Conservation (phyloP, 768 basidiomycete genomes). For the Scleroderma bovista region DNA sequence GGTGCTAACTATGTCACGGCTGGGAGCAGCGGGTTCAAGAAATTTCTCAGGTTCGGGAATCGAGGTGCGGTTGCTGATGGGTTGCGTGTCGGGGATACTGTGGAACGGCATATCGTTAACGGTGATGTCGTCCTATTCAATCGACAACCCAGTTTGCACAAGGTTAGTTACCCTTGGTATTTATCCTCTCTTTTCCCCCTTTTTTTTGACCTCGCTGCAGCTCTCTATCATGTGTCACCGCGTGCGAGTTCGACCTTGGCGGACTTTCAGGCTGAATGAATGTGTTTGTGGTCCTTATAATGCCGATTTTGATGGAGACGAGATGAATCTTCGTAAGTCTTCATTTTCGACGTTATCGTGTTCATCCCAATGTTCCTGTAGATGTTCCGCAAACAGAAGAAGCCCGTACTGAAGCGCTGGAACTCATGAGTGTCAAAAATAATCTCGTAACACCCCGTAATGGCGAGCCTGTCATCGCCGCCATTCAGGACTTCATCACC, state of each 20-base stretch:
- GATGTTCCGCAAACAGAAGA: slow-evolving; percentile 99
- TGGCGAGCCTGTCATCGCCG: slow-evolving; percentile 98
- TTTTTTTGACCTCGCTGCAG: slow-evolving; percentile 31
- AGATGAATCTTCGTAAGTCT: slow-evolving; percentile 94
- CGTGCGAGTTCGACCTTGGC: slow-evolving; percentile 94
- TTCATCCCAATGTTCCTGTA: slow-evolving; percentile 26
- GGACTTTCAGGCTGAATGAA: slow-evolving; percentile 95
- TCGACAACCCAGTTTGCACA: slow-evolving; percentile 97
- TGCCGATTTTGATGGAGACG: slow-evolving; percentile 99
- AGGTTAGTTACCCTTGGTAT: slow-evolving; percentile 38
- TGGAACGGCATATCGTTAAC: slow-evolving; percentile 92
- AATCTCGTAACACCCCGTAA: slow-evolving; percentile 98
- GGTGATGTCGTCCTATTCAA: slow-evolving; percentile 98
- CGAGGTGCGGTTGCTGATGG: slow-evolving; percentile 74
- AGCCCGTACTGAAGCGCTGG: slow-evolving; percentile 92
- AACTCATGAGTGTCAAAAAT: slow-evolving; percentile 95
- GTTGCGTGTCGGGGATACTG: slow-evolving; percentile 81
- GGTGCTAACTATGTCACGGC: slow-evolving; percentile 92
- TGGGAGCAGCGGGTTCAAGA: slow-evolving; percentile 75
- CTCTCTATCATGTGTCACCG: slow-evolving; percentile 99
- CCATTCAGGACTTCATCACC: slow-evolving; percentile 99
- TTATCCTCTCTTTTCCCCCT: background rate
- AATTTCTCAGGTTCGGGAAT: slow-evolving; percentile 86
- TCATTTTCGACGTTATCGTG: slow-evolving; percentile 3
- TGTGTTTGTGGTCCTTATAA: slow-evolving; percentile 99